Evolutionary conservation across 1,139 yeast species (phyloP).

Genomic region (Candida glucosophila): DNA sequence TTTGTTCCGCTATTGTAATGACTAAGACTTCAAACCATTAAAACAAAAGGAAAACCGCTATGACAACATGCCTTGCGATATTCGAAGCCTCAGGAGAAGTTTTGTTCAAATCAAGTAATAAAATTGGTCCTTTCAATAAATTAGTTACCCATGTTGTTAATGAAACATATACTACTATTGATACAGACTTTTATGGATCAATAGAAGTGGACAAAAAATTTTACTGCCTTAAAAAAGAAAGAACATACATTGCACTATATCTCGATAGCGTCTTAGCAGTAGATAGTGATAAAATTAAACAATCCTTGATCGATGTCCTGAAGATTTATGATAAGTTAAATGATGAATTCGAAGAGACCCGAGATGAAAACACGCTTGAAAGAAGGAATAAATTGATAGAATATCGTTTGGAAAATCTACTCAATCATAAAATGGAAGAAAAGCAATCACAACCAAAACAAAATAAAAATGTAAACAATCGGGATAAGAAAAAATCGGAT

Average conservation of each 20-base stretch:
- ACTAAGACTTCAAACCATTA: no score
- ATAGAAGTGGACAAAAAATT: constrained; percentile 27
- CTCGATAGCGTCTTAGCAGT: constrained; percentile 34
- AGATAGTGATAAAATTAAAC: constrained; percentile 31
- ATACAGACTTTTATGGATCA: constrained; percentile 25
- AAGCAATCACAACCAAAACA: no score
- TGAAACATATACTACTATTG: constrained; percentile 25
- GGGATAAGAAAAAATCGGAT: no score
- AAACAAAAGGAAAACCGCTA: no score
- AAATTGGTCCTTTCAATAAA: constrained; percentile 34
- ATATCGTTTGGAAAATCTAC: constrained; percentile 29
- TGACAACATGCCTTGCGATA: constrained; percentile 28
- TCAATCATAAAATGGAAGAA: constrained; percentile 19
- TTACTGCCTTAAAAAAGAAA: constrained; percentile 22
- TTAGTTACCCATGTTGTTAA: constrained; percentile 29
- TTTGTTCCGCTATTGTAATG: no score
- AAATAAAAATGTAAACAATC: no score
- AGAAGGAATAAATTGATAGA: constrained; percentile 30
- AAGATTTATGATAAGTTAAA: constrained; percentile 24
- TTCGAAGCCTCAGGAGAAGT: constrained; percentile 31
- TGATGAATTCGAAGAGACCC: constrained; percentile 19
- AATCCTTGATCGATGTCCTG: constrained; percentile 24
- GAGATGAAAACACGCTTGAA: constrained; percentile 8
- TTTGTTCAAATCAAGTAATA: constrained; percentile 29
- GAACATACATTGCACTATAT: constrained; percentile 28